Evolutionary conservation across 306 rosid species (phyloP).

Genomic region (Delonix regia): DNA sequence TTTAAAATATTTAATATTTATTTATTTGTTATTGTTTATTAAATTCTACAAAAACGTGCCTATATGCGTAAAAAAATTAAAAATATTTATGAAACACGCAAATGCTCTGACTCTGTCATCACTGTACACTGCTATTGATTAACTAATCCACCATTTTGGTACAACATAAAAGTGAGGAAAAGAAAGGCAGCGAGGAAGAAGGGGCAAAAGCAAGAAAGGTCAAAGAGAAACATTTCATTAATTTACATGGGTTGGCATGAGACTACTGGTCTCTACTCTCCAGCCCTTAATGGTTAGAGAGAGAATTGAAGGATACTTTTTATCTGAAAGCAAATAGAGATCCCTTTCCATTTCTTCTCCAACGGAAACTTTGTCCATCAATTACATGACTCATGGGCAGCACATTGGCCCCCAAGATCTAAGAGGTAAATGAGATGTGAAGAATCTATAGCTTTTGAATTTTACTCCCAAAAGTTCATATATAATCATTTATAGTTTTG

Average conservation of each 20-base stretch:
- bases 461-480: not conserved
- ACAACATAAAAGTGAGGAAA: conserved; percentile 1
- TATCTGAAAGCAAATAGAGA: not conserved
- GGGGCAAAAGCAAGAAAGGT: conserved; percentile 17
- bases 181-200: conserved; percentile 2
- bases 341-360: not conserved
- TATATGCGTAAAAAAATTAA: not conserved
- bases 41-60: not conserved
- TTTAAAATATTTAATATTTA: too few species aligned
- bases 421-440: not conserved
- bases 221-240: conserved; percentile 7
- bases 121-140: conserved; percentile 7
- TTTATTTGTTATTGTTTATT: not conserved
- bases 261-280: too few species aligned
- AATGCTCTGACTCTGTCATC: not conserved
- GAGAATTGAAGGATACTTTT: conserved; percentile 1
- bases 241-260: too few species aligned
- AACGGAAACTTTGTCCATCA: not conserved
- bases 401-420: not conserved
- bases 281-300: not conserved
- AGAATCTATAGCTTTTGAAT: not conserved
- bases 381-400: not conserved
- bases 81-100: not conserved
- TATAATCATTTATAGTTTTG: not conserved
- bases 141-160: not conserved